Evolutionary conservation across 164 flowering plant species (phyloP).

Genomic region (Cinnamomum chago): DNA sequence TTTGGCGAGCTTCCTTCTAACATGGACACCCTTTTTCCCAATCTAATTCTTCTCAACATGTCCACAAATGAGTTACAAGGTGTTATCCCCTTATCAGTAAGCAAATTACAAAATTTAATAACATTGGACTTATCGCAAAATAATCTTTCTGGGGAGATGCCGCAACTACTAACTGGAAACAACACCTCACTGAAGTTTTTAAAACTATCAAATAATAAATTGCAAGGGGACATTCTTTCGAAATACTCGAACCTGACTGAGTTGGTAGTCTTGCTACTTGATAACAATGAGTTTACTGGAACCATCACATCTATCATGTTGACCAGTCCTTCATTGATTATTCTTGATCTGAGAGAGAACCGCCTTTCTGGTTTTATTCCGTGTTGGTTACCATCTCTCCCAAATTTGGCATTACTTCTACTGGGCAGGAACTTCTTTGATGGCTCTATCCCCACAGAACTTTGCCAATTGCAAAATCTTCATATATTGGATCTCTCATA

Average conservation of each 20-base stretch:
- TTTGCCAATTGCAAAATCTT: background rate
- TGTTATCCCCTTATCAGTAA: background rate
- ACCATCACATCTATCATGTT: background rate
- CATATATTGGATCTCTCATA: slow-evolving; percentile 1
- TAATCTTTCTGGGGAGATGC: background rate
- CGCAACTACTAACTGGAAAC: background rate
- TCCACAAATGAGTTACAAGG: slow-evolving; percentile 4
- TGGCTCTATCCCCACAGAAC: background rate
- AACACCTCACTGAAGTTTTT: background rate
- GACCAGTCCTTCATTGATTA: background rate
- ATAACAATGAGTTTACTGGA: background rate
- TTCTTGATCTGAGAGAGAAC: background rate
- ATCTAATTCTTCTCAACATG: background rate
- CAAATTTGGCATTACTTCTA: background rate
- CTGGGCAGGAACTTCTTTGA: background rate
- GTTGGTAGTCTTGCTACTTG: background rate
- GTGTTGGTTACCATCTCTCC: background rate
- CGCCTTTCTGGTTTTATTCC: background rate
- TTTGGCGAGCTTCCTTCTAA: background rate
- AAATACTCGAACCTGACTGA: background rate
- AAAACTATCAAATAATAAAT: background rate
- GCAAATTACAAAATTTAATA: background rate
- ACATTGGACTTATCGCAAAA: background rate
- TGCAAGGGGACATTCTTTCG: background rate
- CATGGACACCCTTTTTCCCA: background rate